Evolutionary conservation across 345 rosid genomes (phyloP), one percentile per base, ranked within the genome.

Genomic region (Euphorbia pulcherrima): DNA sequence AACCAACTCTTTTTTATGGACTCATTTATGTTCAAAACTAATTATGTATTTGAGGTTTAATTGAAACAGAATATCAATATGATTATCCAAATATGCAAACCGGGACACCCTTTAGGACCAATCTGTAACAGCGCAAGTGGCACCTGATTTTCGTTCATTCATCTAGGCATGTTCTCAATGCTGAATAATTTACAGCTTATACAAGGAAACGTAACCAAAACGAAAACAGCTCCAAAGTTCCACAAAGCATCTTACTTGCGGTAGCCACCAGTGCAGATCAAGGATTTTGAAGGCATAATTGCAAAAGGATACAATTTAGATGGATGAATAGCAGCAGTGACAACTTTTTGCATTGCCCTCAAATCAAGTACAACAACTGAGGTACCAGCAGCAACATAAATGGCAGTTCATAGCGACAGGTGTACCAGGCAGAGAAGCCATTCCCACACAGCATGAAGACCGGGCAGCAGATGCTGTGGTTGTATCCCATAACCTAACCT

Each of bases 401-500:
- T 80, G 78, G 76, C 91, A 84, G 71, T 75, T 80, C 85, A 86
- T 76, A 70, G 65, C 79, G 46, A 88, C 69, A 35, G 89, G 83
- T 24, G 73, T 24, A 48, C 85, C 87, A 52, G 76, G 62, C 41
- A 86, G 78, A 69, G 82, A 73, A 51, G 86, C 66, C 86, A 75
- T 86, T 72, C 90, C 95, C 63, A 83, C 86, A 72, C 89, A 88
- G 81, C 86, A 80, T 41, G 90, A 83, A 53, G 88, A 88, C 46
- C 85, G 84, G 57, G 59, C 74, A 60, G 82, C 68, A 50, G 91
- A 77, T 50, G 90, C 76, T 28, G 78, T 69, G 23, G 76, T 73
- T 13, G 82, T 74, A 82, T 88, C 89, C 94, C 95, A 88, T 59
- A 88, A 84, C 77, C 83, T 83, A 57, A 84, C 87, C 95, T 85